These are phyloP conservation scores for Colletotrichum somersetense DNA, from an alignment of 2,329 filamentous ascomycete species.

Conservation along the genomic window DNA sequence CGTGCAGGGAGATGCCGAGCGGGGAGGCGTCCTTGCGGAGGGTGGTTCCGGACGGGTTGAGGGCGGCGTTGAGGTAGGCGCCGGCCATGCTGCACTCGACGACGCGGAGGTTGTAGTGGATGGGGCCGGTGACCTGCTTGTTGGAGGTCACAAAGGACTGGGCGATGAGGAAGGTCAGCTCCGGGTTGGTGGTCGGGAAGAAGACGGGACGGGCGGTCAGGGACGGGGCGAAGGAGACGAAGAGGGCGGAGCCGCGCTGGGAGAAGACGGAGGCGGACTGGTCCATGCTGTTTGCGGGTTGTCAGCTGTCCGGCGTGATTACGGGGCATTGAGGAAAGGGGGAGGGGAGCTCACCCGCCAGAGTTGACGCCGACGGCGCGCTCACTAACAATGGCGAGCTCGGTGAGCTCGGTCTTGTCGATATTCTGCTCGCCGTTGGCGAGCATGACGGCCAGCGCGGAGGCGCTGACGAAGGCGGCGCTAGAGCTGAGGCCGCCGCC, in stretches of 20 bases:
- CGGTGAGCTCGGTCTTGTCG: constrained; percentile 91
- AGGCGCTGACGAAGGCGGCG: constrained; percentile 92
- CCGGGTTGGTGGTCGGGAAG: constrained; percentile 84
- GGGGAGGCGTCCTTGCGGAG: constrained; percentile 85
- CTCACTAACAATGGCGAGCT: constrained; percentile 95
- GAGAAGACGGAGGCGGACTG: constrained; percentile 97
- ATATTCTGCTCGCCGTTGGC: constrained; percentile 84
- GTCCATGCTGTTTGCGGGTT: constrained; percentile 78
- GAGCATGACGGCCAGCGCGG: constrained; percentile 86
- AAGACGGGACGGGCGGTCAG: constrained; percentile 82
- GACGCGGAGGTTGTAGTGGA: constrained; percentile 96
- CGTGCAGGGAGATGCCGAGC: constrained; percentile 83
- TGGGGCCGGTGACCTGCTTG: constrained; percentile 92
- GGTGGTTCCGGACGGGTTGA: constrained; percentile 67
- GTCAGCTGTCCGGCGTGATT: constrained; percentile 8
- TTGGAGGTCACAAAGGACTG: constrained; percentile 95
- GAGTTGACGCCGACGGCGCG: constrained; percentile 96
- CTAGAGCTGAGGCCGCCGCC: constrained; percentile 94
- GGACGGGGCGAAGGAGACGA: constrained; percentile 87
- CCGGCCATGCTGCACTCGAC: constrained; percentile 95
- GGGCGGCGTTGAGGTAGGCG: constrained; percentile 70
- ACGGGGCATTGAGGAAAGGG: background rate
- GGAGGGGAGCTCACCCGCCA: constrained; percentile 72
- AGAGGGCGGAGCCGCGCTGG: constrained; percentile 84
- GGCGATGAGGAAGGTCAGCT: constrained; percentile 91